Base-by-base conservation (phyloP, 495 filamentous ascomycete species). In the Penicillium bialowiezense region DNA sequence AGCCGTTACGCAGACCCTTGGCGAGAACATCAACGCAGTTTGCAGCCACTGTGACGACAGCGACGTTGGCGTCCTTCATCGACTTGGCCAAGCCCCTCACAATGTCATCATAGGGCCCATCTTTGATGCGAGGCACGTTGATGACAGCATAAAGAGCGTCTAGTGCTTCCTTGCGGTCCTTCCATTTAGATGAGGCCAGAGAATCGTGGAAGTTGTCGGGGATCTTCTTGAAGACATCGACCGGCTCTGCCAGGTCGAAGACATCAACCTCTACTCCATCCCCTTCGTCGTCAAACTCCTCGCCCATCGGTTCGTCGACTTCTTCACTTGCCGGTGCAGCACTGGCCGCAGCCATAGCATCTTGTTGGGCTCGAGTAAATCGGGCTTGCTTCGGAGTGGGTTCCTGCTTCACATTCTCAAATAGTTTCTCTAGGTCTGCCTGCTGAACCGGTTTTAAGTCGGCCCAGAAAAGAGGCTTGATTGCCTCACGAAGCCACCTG, bases 41-140 rank as follows among this genome's bases (percentile, higher is more conserved):
- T 14, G 91, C 92, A 8, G 95, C 93, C 38, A 90, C 85, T 1
- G 88, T 92, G 24, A 95, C 95, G 35, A 97, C 93, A 7, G 89
- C 88, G 59, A 99, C 85, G 60, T 99, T 99, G 40, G 95, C 93
- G 62, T 99, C 95, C 65, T 97, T 97, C 92, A 97, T 97, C 57
- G 81, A 89, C 64, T 97, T 97, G 21, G 93, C 93, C 36, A 97
- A 71, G 5, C 77, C 80, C 36, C 85, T 79, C 35, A 88, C 81
- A 59, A 96, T 83, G 52, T 97, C 91, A 65, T 85, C 80, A 54
- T 87, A 99, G 33, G 85, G 86, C 3, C 81, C 91, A 49, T 97
- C 93, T 67, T 95, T 91, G 63, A 99, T 96, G 44, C 86, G 81
- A 18, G 93, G 91, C 14, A 93, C 84, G 61, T 97, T 96, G 44